Conservation (phyloP, 2,329 filamentous ascomycete species). For the Neophaeococcomyces aloes region DNA sequence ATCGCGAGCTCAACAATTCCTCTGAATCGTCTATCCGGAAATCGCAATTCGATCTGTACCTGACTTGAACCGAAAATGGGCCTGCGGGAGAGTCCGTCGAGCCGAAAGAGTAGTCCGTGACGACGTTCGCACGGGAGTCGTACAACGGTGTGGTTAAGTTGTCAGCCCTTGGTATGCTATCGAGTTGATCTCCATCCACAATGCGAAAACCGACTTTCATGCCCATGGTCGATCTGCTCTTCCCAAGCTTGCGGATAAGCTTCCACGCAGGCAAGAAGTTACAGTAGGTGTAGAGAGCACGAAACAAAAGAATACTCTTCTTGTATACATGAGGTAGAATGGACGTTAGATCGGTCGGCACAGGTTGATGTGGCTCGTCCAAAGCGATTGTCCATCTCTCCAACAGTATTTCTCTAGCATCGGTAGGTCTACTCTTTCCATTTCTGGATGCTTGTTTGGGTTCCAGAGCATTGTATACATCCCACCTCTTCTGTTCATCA, state of each 20-base stretch:
- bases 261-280: slow-evolving; percentile 80
- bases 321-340: slow-evolving; percentile 86
- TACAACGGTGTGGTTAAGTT: slow-evolving; percentile 61
- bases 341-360: slow-evolving; percentile 40
- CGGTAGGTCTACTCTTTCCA: slow-evolving; percentile 26
- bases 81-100: slow-evolving; percentile 80
- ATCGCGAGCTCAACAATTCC: slow-evolving; percentile 78
- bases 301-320: slow-evolving; percentile 88
- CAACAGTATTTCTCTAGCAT: slow-evolving; percentile 62
- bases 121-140: slow-evolving; percentile 51
- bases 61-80: slow-evolving; percentile 67
- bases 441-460: slow-evolving; percentile 27
- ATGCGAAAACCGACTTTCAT: slow-evolving; percentile 75
- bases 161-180: slow-evolving; percentile 49
- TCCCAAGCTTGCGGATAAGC: slow-evolving; percentile 64
- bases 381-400: slow-evolving; percentile 87
- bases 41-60: slow-evolving; percentile 78
- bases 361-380: slow-evolving; percentile 45
- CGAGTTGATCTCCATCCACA: slow-evolving; percentile 45
- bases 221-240: slow-evolving; percentile 51
- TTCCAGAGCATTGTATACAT: slow-evolving; percentile 74
- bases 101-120: slow-evolving; percentile 69
- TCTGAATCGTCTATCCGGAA: slow-evolving; percentile 90
- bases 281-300: slow-evolving; percentile 72
- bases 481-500: slow-evolving; percentile 82